A percentile compares a stretch with the other conserved stretches of the same genome.
Evolutionary conservation across 164 flowering plant genomes (phyloP).

Genomic region (Taxillus chinensis): DNA sequence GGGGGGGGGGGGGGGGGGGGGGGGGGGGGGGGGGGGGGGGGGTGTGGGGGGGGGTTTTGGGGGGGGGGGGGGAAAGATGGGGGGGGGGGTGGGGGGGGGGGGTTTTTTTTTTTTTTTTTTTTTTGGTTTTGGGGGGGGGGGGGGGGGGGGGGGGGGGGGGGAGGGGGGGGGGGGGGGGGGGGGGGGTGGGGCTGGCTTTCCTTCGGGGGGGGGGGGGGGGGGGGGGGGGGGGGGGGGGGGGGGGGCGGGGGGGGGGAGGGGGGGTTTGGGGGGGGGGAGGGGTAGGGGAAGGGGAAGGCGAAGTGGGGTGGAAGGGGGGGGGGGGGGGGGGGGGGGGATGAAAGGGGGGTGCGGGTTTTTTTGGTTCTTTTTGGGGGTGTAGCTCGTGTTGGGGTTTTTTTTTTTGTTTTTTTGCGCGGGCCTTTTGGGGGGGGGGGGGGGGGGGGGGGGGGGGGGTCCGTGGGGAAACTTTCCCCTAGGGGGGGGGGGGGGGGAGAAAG

Average conservation of each 20-base stretch:
- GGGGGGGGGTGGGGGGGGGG: too few relatives aligned
- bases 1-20: slow-evolving; percentile 1
- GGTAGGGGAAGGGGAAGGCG: background rate
- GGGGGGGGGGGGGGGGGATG: too few relatives aligned
- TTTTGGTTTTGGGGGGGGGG: too few relatives aligned
- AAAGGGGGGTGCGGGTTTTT: background rate
- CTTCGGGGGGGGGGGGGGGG: background rate
- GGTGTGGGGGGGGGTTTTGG: too few relatives aligned
- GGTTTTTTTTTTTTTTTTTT: too few relatives aligned
- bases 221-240: slow-evolving; percentile 3
- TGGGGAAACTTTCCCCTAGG: background rate
- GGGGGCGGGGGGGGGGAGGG: slow-evolving; percentile 2
- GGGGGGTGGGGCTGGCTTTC: too few relatives aligned
- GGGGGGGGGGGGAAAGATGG: too few relatives aligned
- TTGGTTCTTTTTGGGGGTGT: background rate
- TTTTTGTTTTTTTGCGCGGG: background rate
- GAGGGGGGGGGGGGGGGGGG: background rate
- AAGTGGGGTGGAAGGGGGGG: background rate
- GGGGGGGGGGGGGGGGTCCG: background rate
- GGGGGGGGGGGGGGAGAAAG: background rate
- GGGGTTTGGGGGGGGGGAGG: too few relatives aligned
- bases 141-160: slow-evolving; percentile 2
- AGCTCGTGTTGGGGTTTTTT: background rate
- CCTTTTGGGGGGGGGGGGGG: too few relatives aligned
- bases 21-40: slow-evolving; percentile 1